phyloP scores from a whole-genome alignment of 305 asterid species.

The Rubia balearica region DNA sequence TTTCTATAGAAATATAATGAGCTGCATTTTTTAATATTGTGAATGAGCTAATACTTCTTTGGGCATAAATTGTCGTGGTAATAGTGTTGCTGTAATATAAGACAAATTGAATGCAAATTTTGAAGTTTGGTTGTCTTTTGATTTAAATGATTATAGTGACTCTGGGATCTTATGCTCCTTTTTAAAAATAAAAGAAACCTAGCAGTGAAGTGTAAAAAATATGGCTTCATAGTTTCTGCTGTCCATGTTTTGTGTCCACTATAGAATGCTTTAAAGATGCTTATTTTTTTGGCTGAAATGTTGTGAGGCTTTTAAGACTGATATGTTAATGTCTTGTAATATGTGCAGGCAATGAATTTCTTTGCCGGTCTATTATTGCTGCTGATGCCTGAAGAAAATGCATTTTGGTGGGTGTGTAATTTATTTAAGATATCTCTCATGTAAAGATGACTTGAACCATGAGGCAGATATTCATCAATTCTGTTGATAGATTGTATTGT shows the following conservation, averaged over 20 bases:
- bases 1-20: neutral
- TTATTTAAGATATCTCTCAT: constrained; percentile 13
- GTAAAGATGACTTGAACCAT: constrained; percentile 13
- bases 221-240: neutral
- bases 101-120: neutral
- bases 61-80: neutral
- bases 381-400: constrained; percentile 92
- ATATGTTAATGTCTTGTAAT: constrained; percentile 15
- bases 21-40: neutral
- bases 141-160: neutral
- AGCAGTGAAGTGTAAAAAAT: neutral
- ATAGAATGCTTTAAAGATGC: neutral
- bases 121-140: constrained; percentile 1
- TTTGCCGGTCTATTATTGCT: constrained; percentile 87
- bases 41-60: neutral
- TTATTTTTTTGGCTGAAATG: neutral
- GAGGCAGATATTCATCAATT: neutral
- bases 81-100: neutral
- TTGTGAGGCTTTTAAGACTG: constrained; percentile 11
- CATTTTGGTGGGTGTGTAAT: constrained; percentile 69
- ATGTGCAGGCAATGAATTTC: constrained; percentile 97
- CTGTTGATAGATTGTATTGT: neutral
- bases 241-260: neutral
- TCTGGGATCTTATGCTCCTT: neutral
- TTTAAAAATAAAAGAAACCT: neutral